Percentiles rank a stretch among this genome's conserved stretches.
phyloP scores from a whole-genome alignment of 2,329 filamentous ascomycete genomes.

The Diplodia intermedia region DNA sequence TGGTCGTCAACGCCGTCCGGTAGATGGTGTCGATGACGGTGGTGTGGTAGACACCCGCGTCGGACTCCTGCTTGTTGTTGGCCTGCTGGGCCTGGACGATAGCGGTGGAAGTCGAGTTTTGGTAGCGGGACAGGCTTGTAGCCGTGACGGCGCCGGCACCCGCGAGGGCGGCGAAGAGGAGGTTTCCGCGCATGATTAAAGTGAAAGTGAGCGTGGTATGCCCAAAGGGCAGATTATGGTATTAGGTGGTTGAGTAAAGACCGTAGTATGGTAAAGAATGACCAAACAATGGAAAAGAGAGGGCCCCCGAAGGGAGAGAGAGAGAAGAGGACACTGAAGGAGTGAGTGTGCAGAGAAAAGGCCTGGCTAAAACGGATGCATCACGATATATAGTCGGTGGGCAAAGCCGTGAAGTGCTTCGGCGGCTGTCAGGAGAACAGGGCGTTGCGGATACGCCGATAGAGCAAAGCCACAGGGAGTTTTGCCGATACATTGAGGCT shows the following conservation, averaged over 20 bases:
- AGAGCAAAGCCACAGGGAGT: constrained; percentile 1
- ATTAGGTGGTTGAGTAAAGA: not conserved
- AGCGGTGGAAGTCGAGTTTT: constrained; percentile 3
- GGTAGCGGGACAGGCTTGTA: not conserved
- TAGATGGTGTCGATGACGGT: constrained; percentile 15
- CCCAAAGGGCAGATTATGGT: constrained; percentile 15
- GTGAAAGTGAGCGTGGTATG: constrained; percentile 10
- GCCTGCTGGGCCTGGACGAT: not conserved
- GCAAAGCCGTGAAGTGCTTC: not conserved
- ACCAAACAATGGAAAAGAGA: not conserved
- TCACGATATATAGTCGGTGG: not conserved
- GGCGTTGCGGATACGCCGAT: not conserved
- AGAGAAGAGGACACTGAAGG: not conserved
- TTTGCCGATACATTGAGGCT: not conserved
- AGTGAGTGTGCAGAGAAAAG: constrained; percentile 8
- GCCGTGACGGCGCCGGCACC: not conserved
- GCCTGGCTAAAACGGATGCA: not conserved
- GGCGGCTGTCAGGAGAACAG: not conserved
- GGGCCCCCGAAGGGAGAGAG: not conserved
- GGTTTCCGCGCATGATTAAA: constrained; percentile 1
- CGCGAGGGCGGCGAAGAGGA: constrained; percentile 6
- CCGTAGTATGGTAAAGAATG: not conserved
- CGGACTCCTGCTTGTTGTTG: constrained; percentile 4
- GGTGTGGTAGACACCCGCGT: constrained; percentile 9
- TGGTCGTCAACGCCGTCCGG: constrained; percentile 14